Conservation (phyloP, 2,329 filamentous ascomycete species). For the Scedosporium apiospermum region DNA sequence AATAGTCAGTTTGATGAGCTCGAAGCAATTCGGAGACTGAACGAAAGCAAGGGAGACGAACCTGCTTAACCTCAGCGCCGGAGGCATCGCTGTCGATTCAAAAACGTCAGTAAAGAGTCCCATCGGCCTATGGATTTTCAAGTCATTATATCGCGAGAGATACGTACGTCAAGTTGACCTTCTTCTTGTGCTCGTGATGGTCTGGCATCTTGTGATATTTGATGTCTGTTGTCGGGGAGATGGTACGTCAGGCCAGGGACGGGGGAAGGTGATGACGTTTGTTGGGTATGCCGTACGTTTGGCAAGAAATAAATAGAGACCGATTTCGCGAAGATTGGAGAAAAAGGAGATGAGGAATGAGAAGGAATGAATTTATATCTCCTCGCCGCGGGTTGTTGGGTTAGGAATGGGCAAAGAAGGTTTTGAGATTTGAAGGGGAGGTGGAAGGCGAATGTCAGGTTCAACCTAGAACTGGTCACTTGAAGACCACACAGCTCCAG, state of each 20-base stretch:
- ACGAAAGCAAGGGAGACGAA: conserved; percentile 34
- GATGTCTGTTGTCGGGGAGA: background rate
- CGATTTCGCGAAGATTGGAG: background rate
- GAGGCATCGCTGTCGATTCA: conserved; percentile 66
- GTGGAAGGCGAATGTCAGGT: conserved; percentile 1
- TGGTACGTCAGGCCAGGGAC: background rate
- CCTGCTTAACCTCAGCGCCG: conserved; percentile 76
- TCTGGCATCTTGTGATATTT: conserved; percentile 48
- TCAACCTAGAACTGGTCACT: background rate
- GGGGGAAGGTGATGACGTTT: background rate
- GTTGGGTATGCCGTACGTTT: background rate
- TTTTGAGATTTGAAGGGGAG: background rate
- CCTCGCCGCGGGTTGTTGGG: background rate
- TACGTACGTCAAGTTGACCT: conserved; percentile 72
- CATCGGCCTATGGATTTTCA: background rate
- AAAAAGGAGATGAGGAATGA: background rate
- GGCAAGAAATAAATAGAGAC: background rate
- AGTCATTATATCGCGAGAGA: background rate
- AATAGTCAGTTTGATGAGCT: conserved; percentile 13
- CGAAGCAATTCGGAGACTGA: background rate
- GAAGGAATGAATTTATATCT: conserved; percentile 2
- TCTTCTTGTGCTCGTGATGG: conserved; percentile 67
- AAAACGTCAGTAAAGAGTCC: conserved; percentile 1
- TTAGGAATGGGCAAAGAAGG: background rate
- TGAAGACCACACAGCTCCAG: conserved; percentile 1